These are phyloP conservation scores for Fusarium proliferatum DNA, from an alignment of 2,329 filamentous ascomycete species.

Conservation along the genomic window DNA sequence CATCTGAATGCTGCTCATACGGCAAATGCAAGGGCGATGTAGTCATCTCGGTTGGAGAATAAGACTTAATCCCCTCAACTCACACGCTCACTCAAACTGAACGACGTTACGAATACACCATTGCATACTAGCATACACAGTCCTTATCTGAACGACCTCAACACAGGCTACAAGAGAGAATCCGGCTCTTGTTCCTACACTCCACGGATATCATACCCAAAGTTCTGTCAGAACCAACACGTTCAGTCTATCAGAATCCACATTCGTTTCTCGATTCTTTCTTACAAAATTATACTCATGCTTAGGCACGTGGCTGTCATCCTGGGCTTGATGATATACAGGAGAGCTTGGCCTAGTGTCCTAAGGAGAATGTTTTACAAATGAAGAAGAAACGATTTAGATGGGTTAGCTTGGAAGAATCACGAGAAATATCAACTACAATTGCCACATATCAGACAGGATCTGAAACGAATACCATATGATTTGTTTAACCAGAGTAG, in stretches of 20 bases:
- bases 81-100: slow-evolving; percentile 6
- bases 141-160: background rate
- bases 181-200: background rate
- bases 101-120: slow-evolving; percentile 39
- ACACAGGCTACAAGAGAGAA: background rate
- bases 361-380: background rate
- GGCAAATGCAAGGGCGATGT: slow-evolving; percentile 63
- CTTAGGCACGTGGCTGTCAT: background rate
- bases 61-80: slow-evolving; percentile 7
- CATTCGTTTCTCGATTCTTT: background rate
- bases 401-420: background rate
- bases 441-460: background rate
- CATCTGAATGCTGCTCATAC: slow-evolving; percentile 66
- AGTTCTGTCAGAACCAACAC: background rate
- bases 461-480: background rate
- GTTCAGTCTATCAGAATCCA: background rate
- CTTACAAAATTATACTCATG: background rate
- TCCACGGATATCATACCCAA: background rate
- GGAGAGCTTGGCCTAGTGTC: background rate
- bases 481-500: background rate
- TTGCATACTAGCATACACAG: background rate
- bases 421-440: background rate
- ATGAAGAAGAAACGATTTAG: background rate
- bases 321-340: background rate
- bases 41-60: slow-evolving; percentile 57